These are phyloP conservation scores for Fusarium solani-melongenae DNA, from an alignment of 2,329 filamentous ascomycete genomes.

Conservation along the genomic window DNA sequence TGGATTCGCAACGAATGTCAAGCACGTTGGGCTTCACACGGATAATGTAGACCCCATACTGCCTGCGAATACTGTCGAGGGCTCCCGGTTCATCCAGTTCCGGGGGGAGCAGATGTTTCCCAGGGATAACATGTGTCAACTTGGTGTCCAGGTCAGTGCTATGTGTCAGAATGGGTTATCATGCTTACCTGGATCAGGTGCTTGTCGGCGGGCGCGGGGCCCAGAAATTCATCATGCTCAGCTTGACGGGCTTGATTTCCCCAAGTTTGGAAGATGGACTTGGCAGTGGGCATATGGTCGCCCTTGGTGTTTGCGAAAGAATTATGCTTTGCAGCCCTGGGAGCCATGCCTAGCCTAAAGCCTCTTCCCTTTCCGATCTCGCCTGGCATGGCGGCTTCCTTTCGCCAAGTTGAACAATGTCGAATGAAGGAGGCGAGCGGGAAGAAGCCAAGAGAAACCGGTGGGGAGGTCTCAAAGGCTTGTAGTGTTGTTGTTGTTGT, in stretches of 20 bases:
- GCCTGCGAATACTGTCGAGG: slow-evolving; percentile 45
- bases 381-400: slow-evolving; percentile 7
- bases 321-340: background rate
- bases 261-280: slow-evolving; percentile 34
- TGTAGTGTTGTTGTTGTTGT: background rate
- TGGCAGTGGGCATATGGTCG: slow-evolving; percentile 30
- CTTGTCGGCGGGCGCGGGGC: slow-evolving; percentile 35
- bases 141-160: background rate
- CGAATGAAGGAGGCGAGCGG: too few species aligned
- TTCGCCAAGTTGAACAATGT: background rate
- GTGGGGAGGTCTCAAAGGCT: background rate
- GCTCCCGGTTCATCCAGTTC: slow-evolving; percentile 36
- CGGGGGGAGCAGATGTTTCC: slow-evolving; percentile 40
- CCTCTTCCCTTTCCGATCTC: slow-evolving; percentile 3
- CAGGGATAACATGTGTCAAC: slow-evolving; percentile 45
- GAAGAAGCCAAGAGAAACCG: background rate
- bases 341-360: background rate
- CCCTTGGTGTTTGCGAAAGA: slow-evolving; percentile 2
- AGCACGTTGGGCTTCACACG: slow-evolving; percentile 39
- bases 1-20: slow-evolving; percentile 39
- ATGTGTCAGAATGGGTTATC: background rate
- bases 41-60: slow-evolving; percentile 48
- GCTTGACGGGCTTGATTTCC: slow-evolving; percentile 27
- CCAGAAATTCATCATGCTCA: slow-evolving; percentile 38
- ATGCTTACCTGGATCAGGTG: slow-evolving; percentile 41